A percentile compares a stretch with the other conserved stretches of the same genome.
Evolutionary conservation across 2,329 filamentous ascomycete genomes (phyloP).

Genomic region (Calonectria montana): DNA sequence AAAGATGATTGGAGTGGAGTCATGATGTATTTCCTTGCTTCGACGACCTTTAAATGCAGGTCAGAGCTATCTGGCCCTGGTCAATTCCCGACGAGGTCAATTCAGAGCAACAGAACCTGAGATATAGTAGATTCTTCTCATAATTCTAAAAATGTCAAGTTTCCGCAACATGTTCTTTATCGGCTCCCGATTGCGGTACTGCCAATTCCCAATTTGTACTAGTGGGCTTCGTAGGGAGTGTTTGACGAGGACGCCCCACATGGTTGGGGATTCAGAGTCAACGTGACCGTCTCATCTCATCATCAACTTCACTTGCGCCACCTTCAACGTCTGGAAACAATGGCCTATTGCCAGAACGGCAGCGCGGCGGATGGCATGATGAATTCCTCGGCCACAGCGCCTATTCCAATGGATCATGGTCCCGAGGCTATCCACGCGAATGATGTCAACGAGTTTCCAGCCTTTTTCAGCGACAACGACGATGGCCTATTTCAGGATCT

Average conservation of each 20-base stretch:
- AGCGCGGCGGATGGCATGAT: background rate
- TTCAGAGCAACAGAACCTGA: no score
- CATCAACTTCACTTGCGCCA: constrained; percentile 9
- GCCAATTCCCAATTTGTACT: constrained; percentile 10
- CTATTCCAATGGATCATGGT: background rate
- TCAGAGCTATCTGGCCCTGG: no score
- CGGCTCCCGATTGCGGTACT: background rate
- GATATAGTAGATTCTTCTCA: background rate
- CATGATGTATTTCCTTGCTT: background rate
- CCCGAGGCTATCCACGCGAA: background rate
- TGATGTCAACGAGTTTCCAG: constrained; percentile 9
- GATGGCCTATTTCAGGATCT: constrained; percentile 19
- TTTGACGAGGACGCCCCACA: constrained; percentile 12
- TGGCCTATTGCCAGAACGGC: background rate
- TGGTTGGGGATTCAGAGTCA: background rate
- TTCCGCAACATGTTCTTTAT: background rate
- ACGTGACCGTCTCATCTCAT: constrained; percentile 9
- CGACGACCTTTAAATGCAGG: background rate
- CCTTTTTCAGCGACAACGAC: constrained; percentile 13
- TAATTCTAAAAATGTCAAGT: background rate
- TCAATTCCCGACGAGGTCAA: no score
- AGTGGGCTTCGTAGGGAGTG: constrained; percentile 16
- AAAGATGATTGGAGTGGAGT: background rate
- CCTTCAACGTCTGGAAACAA: background rate
- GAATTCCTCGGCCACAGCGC: background rate